Evolutionary conservation across 108 stramenopile species (phyloP), one percentile per base, ranked within the genome.

Genomic region (Halocafeteria seosinensis): DNA sequence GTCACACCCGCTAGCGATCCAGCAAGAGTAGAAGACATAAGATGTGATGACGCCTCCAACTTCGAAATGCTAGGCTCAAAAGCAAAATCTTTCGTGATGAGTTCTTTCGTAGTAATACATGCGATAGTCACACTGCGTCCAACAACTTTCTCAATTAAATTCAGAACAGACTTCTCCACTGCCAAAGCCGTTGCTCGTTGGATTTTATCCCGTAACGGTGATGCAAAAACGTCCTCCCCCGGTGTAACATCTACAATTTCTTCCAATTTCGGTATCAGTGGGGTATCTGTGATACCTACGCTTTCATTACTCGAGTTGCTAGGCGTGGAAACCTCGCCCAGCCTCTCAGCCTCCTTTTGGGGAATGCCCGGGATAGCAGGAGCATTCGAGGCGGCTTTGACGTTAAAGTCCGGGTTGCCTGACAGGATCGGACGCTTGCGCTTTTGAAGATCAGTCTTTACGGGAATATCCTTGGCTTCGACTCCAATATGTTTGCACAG

Each of bases 11-110:
- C 92, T 6, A 99, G 78, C 66, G 89, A 87, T 21, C 94, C 93
- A 37, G 97, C 94, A 51, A 99, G 83, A 70, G 91, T 91, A 4
- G 91, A 84, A 17, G 93, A 92, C 93, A 96, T 99, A 21, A 93
- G 76, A 71, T 92, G 92, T 9, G 92, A 92, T 28, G 91, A 93
- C 71, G 89, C 91, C 13, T 87, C 78, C 87, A 96, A 82, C 69
- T 88, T 88, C 61, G 73, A 81, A 64, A 95, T 93, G 65, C 93
- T 90, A 34, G 85, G 74, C 71, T 96, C 94, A 87, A 86, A 94
- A 26, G 94, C 94, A 68, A 99, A 96, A 75, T 99, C 97, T 70
- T 96, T 96, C n/a, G 87, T 80, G 21, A 95, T 85, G 36, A 99
- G 87, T 68, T 94, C 88, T 63, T 94, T 93, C 24, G 91, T 85